A percentile compares a stretch with the other conserved stretches of the same genome.
Conservation (phyloP, 768 basidiomycete genomes). For the Lentinula raphanica region DNA sequence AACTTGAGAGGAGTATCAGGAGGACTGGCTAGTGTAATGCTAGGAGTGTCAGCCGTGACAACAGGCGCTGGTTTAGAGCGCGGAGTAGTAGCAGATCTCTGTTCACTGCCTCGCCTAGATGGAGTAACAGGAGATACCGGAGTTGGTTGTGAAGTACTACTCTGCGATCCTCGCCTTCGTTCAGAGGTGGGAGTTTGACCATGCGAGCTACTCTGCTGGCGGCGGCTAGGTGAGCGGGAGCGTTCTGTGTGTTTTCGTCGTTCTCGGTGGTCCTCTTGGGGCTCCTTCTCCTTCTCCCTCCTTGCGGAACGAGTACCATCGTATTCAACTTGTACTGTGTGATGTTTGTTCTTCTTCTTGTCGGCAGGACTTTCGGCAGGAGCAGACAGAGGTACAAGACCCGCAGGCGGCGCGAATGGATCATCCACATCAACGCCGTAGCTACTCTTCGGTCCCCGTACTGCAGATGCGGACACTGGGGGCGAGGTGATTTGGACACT, state of each 20-base stretch:
- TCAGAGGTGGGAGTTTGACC: conserved; percentile 11
- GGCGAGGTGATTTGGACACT: conserved; percentile 27
- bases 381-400: conserved; percentile 18
- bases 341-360: conserved; percentile 48
- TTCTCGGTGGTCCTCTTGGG: conserved; percentile 24
- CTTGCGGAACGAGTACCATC: conserved; percentile 38
- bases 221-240: conserved; percentile 8
- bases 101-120: not conserved
- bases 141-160: conserved; percentile 26
- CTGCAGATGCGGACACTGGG: conserved; percentile 3
- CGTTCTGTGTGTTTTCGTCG: conserved; percentile 12
- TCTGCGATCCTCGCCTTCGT: conserved; percentile 28
- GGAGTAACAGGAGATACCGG: conserved; percentile 19
- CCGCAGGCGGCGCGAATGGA: conserved; percentile 58
- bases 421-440: conserved; percentile 55
- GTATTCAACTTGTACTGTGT: conserved; percentile 98
- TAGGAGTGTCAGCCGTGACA: conserved; percentile 25
- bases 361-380: conserved; percentile 32
- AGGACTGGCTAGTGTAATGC: conserved; percentile 39
- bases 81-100: conserved; percentile 13
- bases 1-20: conserved; percentile 28
- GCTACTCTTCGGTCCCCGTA: conserved; percentile 28
- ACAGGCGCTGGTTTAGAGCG: conserved; percentile 24
- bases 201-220: not conserved
- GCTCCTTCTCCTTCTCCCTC: conserved; percentile 16